Evolutionary conservation across 306 rosid genomes (phyloP).

Genomic region (Lathyrus tuberosus): DNA sequence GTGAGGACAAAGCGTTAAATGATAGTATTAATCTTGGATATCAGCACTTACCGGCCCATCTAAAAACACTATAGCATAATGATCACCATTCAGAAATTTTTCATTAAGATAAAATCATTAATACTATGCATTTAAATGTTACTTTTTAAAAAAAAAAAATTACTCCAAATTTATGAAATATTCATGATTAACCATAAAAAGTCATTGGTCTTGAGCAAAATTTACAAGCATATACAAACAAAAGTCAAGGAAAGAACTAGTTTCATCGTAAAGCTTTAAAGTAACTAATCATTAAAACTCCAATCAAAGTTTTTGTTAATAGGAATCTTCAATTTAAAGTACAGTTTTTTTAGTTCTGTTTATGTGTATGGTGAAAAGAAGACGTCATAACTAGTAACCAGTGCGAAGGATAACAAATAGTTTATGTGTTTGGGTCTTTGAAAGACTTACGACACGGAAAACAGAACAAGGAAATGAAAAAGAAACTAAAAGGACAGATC

Average conservation of each 20-base stretch:
- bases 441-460: background rate
- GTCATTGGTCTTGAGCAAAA: background rate
- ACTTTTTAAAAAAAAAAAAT: background rate
- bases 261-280: background rate
- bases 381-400: background rate
- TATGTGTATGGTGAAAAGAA: too few species aligned
- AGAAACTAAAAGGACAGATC: background rate
- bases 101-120: background rate
- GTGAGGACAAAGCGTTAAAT: background rate
- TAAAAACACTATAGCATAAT: background rate
- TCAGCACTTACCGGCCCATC: background rate
- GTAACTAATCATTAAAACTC: background rate
- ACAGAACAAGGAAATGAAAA: background rate
- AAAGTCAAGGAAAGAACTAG: background rate
- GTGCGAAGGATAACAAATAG: background rate
- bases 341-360: background rate
- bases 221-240: background rate
- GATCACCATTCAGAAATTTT: background rate
- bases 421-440: background rate
- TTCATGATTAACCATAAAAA: background rate
- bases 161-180: too few species aligned
- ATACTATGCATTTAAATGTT: background rate
- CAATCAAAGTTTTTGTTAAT: background rate
- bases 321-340: background rate
- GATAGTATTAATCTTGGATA: slow-evolving; percentile 6